Evolutionary conservation across 768 basidiomycete genomes (phyloP), one percentile per base, ranked within the genome.

Genomic region (Mycena vulgaris): DNA sequence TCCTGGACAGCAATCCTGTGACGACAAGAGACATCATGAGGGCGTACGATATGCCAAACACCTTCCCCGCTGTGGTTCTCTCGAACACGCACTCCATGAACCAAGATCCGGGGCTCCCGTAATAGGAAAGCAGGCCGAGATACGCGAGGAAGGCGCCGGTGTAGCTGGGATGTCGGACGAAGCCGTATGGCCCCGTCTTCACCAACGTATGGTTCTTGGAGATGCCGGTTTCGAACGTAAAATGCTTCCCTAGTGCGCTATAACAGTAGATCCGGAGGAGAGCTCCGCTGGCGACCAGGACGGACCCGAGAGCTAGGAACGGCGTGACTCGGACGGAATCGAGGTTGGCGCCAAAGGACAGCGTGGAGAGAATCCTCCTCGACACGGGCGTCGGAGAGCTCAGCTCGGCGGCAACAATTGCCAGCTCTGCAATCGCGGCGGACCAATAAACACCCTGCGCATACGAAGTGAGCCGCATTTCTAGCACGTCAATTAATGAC

Each of bases 131-230:
- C 11, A 70, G 37, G 19, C 69, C 69, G 5, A 65, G 6, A 40
- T 70, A 66, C 13, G 30, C 63, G 14, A 70, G 63, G 0, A 66
- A 6, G 21, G 69, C 69, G 28, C 73, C 75, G 13, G 70, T 62
- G 55, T 80, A 80, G 58, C 75, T 71, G 19, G 80, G 80, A 42
- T 80, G 80, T 48, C 80, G 74, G 5, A 78, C 73, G 39, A 64
- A 37, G 17, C 59, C 16, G 58, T 80, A 80, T 5, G 77, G 77
- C 1, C 78, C 77, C 5, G 75, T 70, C 5, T 73, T 80, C 25
- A 80, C 48, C 14, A 81, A 73, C 21, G 48, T 51, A 63, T 81
- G 80, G 30, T 71, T 58, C 17, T 70, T 63, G 30, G 58, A 61
- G 47, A 80, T 75, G 42, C 75, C 70, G 21, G 75, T 71, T 40